Evolutionary conservation across 163 green algal species (phyloP).

Genomic region (Scenedesmus sp.): DNA sequence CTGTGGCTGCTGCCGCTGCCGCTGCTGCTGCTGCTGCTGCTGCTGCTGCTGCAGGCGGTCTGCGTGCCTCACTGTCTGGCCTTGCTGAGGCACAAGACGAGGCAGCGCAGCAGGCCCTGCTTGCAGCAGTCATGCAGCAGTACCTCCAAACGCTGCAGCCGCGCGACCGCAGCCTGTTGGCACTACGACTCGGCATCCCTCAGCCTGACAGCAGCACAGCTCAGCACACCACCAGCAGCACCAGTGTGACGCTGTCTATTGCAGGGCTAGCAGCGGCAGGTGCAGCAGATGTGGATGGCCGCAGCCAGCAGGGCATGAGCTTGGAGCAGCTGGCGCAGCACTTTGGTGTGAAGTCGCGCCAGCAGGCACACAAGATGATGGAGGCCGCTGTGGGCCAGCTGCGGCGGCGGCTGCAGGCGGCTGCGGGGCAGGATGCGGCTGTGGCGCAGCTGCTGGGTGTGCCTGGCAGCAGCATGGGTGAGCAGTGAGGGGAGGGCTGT

Average conservation of each 20-base stretch:
- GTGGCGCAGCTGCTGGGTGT: background rate
- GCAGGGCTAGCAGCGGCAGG: background rate
- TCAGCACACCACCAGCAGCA: background rate
- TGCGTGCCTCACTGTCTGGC: background rate
- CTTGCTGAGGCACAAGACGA: background rate
- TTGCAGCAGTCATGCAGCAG: conserved; percentile 21
- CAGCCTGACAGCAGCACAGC: background rate
- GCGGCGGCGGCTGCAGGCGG: background rate
- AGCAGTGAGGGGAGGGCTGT: background rate
- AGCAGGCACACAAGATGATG: background rate
- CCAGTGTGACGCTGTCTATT: background rate
- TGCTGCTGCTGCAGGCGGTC: background rate
- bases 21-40: too few relatives aligned
- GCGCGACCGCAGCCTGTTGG: conserved; percentile 8
- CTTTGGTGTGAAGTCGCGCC: background rate
- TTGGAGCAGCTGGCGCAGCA: background rate
- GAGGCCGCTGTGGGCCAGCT: background rate
- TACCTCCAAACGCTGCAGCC: background rate
- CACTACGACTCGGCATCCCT: background rate
- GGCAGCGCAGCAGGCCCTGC: background rate
- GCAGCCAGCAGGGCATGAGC: background rate
- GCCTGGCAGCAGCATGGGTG: background rate
- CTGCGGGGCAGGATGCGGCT: background rate
- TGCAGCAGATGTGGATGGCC: background rate
- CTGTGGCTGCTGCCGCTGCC: background rate